A percentile compares a stretch with the other conserved stretches of the same genome.
Conservation (phyloP, 2,329 filamentous ascomycete species). For the Aureobasidium sp. region DNA sequence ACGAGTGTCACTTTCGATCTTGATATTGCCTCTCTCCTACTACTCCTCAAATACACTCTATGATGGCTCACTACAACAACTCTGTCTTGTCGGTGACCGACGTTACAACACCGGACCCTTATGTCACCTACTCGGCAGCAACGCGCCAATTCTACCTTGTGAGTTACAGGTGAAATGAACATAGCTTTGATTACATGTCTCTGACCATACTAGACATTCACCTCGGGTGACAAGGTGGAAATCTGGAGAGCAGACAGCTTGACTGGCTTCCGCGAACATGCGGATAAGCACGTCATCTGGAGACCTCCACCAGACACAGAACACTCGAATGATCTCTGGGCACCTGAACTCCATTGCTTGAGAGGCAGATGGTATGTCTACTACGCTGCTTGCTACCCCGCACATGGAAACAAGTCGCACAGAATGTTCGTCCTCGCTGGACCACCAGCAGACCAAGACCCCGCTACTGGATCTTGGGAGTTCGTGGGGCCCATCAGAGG, state of each 20-base stretch:
- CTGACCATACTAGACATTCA: slow-evolving; percentile 40
- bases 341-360: slow-evolving; percentile 60
- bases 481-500: slow-evolving; percentile 46
- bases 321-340: slow-evolving; percentile 58
- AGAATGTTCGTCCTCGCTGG: slow-evolving; percentile 53
- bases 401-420: slow-evolving; percentile 49
- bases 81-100: slow-evolving; percentile 47
- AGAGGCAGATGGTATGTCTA: slow-evolving; percentile 62
- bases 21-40: background rate
- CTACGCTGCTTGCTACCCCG: slow-evolving; percentile 47
- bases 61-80: slow-evolving; percentile 30
- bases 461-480: slow-evolving; percentile 41
- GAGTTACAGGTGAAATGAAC: slow-evolving; percentile 2
- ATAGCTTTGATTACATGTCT: background rate
- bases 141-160: slow-evolving; percentile 50
- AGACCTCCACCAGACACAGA: slow-evolving; percentile 46
- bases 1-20: background rate
- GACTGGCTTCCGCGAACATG: slow-evolving; percentile 42
- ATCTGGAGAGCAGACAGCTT: slow-evolving; percentile 48
- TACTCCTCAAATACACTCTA: background rate
- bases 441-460: slow-evolving; percentile 35
- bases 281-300: slow-evolving; percentile 44
- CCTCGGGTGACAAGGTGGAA: slow-evolving; percentile 48
- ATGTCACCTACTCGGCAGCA: slow-evolving; percentile 40
- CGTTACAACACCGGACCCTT: slow-evolving; percentile 48